Percentiles rank a stretch among this genome's conserved stretches.
These are phyloP conservation scores for Daedaleopsis sinensis DNA, from an alignment of 768 basidiomycete genomes.

Conservation along the genomic window DNA sequence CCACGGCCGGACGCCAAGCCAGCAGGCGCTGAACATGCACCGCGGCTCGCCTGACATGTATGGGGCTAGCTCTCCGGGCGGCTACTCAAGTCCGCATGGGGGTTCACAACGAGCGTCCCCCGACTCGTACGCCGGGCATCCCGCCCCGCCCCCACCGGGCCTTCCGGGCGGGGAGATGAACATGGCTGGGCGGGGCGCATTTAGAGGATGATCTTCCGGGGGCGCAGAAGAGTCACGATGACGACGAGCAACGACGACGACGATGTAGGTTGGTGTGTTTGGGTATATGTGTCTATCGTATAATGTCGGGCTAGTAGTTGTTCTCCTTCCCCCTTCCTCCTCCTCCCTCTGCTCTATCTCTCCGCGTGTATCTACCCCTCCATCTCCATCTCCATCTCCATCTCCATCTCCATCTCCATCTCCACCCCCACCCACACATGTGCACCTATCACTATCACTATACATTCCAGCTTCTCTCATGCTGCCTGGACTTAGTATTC, in stretches of 20 bases:
- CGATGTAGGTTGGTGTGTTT: conserved; percentile 8
- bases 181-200: conserved; percentile 35
- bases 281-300: conserved; percentile 2
- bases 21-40: background rate
- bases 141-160: conserved; percentile 24
- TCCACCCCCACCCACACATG: background rate
- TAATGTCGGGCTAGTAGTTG: conserved; percentile 4
- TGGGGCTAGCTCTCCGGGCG: background rate
- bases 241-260: background rate
- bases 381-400: background rate
- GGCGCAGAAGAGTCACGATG: background rate
- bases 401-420: background rate
- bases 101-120: conserved; percentile 10
- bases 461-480: background rate
- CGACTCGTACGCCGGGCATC: conserved; percentile 19
- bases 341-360: background rate
- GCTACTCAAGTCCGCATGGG: conserved; percentile 7
- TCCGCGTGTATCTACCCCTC: background rate
- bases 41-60: conserved; percentile 16
- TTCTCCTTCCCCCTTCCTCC: background rate
- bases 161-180: conserved; percentile 24
- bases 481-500: background rate
- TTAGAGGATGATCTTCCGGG: conserved; percentile 21
- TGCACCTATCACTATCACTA: conserved; percentile 7
- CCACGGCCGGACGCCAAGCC: conserved; percentile 9